Conservation (phyloP, 2,329 filamentous ascomycete genomes). For the Graphilbum sp. region DNA sequence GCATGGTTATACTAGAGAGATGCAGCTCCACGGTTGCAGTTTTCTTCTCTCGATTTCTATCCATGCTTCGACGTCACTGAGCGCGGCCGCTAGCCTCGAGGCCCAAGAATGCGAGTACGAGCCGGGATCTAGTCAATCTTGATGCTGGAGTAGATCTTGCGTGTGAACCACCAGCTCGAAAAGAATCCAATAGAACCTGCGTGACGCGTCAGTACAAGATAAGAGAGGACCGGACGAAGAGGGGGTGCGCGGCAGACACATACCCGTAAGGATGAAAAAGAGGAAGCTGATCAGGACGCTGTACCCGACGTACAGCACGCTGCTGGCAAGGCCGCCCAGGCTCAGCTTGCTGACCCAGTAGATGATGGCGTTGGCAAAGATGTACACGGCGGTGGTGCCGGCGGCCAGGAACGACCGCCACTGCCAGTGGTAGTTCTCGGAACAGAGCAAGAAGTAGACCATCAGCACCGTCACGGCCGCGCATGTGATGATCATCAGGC, state of each 20-base stretch:
- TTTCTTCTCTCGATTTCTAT: no score
- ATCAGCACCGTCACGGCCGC: conserved; percentile 84
- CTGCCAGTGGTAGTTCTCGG: conserved; percentile 98
- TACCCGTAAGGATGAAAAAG: conserved; percentile 89
- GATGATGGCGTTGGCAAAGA: conserved; percentile 79
- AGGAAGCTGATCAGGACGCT: conserved; percentile 76
- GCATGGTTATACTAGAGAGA: no score
- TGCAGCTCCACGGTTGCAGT: no score
- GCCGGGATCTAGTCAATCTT: conserved; percentile 74
- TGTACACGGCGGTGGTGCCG: conserved; percentile 78
- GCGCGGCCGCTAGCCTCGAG: no score
- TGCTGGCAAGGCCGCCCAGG: conserved; percentile 69
- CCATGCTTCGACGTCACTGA: no score
- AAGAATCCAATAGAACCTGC: conserved; percentile 90
- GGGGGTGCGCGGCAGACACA: no score
- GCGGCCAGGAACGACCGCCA: conserved; percentile 90
- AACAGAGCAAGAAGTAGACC: conserved; percentile 90
- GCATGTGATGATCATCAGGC: conserved; percentile 89
- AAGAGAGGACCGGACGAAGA: no score
- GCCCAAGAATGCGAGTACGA: no score
- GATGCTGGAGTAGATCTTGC: conserved; percentile 92
- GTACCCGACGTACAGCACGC: conserved; percentile 86
- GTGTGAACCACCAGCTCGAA: conserved; percentile 83
- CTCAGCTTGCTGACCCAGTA: conserved; percentile 84
- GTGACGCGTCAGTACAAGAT: neutral